Base-by-base conservation (phyloP, 495 filamentous ascomycete species). In the Penicillium odoratum region DNA sequence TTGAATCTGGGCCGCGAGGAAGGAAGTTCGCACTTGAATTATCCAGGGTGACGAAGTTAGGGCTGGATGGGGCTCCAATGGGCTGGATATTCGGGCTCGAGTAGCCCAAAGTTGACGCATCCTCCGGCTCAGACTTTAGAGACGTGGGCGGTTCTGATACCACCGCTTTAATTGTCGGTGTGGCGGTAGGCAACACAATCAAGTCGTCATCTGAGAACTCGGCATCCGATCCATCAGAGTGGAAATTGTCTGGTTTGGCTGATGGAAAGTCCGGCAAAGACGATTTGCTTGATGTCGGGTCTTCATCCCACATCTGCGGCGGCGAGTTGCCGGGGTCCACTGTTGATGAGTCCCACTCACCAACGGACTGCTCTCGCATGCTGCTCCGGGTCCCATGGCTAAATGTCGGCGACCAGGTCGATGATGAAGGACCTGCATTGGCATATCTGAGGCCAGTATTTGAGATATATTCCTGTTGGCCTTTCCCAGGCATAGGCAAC, bases 271-370 rank as follows among this genome's bases (percentile, higher is more conserved):
- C 71, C 9, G 75, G 74, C 34, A 79, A 67, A 1, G 75, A 74
- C 0, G 75, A 76, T 51, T 73, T 73, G 70, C 75, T 78, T 1
- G 75, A 78, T 7, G 57, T 52, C 9, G 74, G 76, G 51, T 77
- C 74, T n/a, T 75, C 72, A 55, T 77, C 74, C 76, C 76, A 79
- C 54, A 78, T 64, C 46, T 72, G 67, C 5, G 76, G 74, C 9
- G 72, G 73, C 3, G 72, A 74, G 49, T 76, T 72, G n/a, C 61
- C 68, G 11, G 73, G 65, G 49, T 78, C 72, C 40, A 74, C 72
- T 0, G 73, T 75, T 2, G 72, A 77, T 1, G 77, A 62, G 53
- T 77, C 76, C 74, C 74, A 77, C 15, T 73, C 71, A 31, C 61
- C 62, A 31, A 69, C 57, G 0, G 75, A 75, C 5, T 60, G 70